Base-by-base conservation (phyloP, 1,284 basidiomycete species). In the Acaromyces ingoldii region DNA sequence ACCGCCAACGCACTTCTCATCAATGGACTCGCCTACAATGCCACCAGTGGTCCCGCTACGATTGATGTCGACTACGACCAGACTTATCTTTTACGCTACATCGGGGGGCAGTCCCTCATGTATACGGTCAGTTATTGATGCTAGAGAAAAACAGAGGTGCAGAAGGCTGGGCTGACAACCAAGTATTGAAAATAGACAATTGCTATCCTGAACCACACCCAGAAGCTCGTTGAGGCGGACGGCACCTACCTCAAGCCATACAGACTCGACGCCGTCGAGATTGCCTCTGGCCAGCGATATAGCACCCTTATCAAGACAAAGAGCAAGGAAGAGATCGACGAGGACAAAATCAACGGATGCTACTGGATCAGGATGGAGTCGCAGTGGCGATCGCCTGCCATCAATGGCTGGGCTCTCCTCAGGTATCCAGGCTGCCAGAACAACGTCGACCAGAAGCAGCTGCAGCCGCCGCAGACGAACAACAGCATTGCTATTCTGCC, bases 171-270 rank as follows among this genome's bases (percentile, higher is more conserved):
- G 19, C 26, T 24, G 17, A 24, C 21, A 17, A 9, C 24, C 31
- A 3, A 9, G 24, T 36, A 5, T 19, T 24, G 24, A 4, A 11
- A 1, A 15, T 28, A 55, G 28, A 37, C 49, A 0, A 5, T 51
- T 4, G 62, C 44, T 2, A 55, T 68, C 11, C 28, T 66, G 3
- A 24, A 38, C n/a, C 17, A 57, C 38, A 36, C 30, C 4, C 38
- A 63, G 40, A 54, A 31, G 22, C 40, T 73, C 37, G 64, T 73
- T 31, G 70, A 60, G 33, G 70, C 57, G 9, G 70, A 73, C 25
- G 67, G 63, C 0, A 45, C 53, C 6, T 64, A 70, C 26, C 33
- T 71, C 7, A 40, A 63, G 21, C 24, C 55, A 0, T 10, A 57
- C 1, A 26, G 51, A 11, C 49, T 58, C 2, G 42, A 54, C 21